Evolutionary conservation across 352 stramenopile genomes (phyloP).

Genomic region (Stephanocyclus meneghinianus): DNA sequence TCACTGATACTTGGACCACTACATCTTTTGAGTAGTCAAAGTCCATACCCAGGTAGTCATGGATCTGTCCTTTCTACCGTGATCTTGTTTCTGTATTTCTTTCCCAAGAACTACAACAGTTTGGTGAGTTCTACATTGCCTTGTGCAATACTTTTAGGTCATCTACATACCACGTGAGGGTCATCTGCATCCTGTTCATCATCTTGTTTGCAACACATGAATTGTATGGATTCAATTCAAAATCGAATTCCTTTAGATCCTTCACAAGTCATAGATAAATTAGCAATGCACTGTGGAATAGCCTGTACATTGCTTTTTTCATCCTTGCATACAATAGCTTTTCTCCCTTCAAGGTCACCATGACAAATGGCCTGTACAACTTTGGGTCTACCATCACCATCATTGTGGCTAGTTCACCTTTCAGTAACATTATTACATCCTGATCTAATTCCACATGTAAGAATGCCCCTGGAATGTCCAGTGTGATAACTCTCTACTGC

Average conservation of each 20-base stretch:
- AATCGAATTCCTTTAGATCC: no score
- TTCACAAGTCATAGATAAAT: not conserved
- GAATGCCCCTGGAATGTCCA: slow-evolving; percentile 34
- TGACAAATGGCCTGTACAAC: slow-evolving; percentile 7
- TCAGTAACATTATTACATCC: not conserved
- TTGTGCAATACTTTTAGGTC: not conserved
- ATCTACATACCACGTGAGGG: not conserved
- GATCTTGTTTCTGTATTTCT: not conserved
- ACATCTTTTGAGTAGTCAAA: slow-evolving; percentile 10
- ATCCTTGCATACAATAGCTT: not conserved
- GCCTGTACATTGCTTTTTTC: not conserved
- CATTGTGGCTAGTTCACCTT: no score
- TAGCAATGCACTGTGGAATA: not conserved
- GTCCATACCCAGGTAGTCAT: slow-evolving; percentile 62
- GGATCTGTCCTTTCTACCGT: slow-evolving; percentile 5
- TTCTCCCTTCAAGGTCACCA: not conserved
- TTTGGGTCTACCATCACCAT: slow-evolving; percentile 1
- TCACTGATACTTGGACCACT: not conserved
- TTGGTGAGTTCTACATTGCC: not conserved
- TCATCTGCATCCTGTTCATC: not conserved
- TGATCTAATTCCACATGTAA: slow-evolving; percentile 31
- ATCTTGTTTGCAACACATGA: not conserved
- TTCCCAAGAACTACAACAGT: not conserved
- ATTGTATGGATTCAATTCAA: not conserved
- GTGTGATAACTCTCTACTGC: no score